Conservation (phyloP, 768 basidiomycete species). For the Serendipita indica region DNA sequence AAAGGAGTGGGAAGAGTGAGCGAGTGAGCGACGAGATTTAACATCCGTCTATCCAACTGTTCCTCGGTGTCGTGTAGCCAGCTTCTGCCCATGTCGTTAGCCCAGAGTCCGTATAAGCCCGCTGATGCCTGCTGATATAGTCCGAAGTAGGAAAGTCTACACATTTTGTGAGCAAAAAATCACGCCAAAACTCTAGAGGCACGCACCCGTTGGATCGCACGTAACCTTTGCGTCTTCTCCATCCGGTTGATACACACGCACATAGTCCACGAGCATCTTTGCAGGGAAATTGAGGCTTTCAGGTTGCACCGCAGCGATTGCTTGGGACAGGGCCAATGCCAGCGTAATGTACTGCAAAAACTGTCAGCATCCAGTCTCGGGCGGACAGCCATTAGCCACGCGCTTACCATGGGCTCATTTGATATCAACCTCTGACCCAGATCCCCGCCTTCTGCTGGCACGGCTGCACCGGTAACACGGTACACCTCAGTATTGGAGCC, state of each 20-base stretch:
- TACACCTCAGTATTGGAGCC: neutral
- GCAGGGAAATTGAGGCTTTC: constrained; percentile 23
- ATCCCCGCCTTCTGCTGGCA: constrained; percentile 12
- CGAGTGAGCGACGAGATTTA: too few relatives aligned
- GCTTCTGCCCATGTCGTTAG: neutral
- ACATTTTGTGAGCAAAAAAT: constrained; percentile 19
- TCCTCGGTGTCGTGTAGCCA: neutral
- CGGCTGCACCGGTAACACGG: neutral
- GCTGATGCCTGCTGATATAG: constrained; percentile 20
- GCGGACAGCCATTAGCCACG: neutral
- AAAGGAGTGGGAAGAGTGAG: too few relatives aligned
- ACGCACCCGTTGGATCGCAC: neutral
- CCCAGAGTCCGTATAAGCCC: constrained; percentile 20
- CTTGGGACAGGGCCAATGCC: neutral
- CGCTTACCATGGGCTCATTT: constrained; percentile 26
- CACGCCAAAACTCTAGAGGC: neutral
- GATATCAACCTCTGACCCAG: constrained; percentile 24
- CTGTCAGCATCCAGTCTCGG: neutral
- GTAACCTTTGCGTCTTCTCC: neutral
- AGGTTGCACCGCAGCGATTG: neutral
- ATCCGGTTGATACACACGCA: constrained; percentile 22
- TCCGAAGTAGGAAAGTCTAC: constrained; percentile 20
- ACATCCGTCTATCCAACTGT: neutral
- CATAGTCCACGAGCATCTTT: constrained; percentile 26
- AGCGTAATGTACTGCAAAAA: constrained; percentile 11